phyloP scores from a whole-genome alignment of 345 rosid genomes.

The Isatis tinctoria region DNA sequence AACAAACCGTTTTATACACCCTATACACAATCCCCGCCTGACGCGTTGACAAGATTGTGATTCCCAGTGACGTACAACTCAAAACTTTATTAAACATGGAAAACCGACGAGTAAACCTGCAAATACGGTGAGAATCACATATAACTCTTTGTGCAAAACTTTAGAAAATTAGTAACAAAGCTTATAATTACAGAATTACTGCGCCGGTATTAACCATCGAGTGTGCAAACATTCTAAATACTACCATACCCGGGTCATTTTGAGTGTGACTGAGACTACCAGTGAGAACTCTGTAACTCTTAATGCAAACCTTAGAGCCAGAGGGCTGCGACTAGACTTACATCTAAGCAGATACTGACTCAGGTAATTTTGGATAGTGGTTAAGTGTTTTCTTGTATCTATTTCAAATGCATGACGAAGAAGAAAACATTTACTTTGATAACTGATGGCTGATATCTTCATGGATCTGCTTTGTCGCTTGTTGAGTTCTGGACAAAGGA shows the following conservation, averaged over 20 bases:
- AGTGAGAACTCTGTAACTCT: not conserved
- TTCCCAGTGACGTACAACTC: slow-evolving; percentile 11
- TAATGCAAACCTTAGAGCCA: not conserved
- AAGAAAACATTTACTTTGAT: slow-evolving; percentile 14
- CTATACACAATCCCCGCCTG: slow-evolving; percentile 2
- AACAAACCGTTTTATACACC: slow-evolving; percentile 11
- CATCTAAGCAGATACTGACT: not conserved
- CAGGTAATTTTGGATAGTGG: not conserved
- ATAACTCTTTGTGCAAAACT: slow-evolving; percentile 1
- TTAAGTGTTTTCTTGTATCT: not conserved
- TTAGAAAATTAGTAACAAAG: not conserved
- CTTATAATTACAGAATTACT: not conserved
- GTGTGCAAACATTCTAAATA: not conserved
- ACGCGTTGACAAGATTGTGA: slow-evolving; percentile 18
- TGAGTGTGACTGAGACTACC: not conserved
- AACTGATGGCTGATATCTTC: not conserved
- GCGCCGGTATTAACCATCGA: not conserved
- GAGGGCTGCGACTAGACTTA: not conserved
- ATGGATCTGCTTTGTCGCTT: slow-evolving; percentile 40
- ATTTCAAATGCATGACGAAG: not conserved
- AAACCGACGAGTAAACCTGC: slow-evolving; percentile 22
- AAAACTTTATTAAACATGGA: not conserved
- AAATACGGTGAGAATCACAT: not conserved
- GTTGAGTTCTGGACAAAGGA: slow-evolving; percentile 36
- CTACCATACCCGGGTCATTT: not conserved